Evolutionary conservation across 1,139 yeast genomes (phyloP).

Genomic region (Meyerozyma guilliermondii): DNA sequence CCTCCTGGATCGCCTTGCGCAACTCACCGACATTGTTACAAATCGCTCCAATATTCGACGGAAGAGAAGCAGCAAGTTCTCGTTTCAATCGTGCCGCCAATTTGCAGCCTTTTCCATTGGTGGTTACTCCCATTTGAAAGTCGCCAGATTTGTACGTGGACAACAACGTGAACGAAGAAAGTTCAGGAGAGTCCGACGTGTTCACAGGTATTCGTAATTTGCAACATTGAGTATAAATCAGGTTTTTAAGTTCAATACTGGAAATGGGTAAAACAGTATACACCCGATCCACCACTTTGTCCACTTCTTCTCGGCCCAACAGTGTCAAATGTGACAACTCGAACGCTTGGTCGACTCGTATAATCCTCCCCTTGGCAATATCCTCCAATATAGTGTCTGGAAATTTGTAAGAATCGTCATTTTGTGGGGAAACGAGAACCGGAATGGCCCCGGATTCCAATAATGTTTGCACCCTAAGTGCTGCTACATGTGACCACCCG

Average conservation of each 20-base stretch:
- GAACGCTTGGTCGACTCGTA: slow-evolving; percentile 30
- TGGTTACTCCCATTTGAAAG: slow-evolving; percentile 79
- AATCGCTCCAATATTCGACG: slow-evolving; percentile 63
- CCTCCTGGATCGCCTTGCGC: slow-evolving; percentile 50
- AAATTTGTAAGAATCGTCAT: slow-evolving; percentile 13
- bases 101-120: slow-evolving; percentile 87
- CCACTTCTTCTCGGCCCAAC: slow-evolving; percentile 62
- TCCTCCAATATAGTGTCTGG: slow-evolving; percentile 18
- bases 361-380: slow-evolving; percentile 19
- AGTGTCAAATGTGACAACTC: slow-evolving; percentile 32
- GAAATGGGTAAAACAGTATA: slow-evolving; percentile 50
- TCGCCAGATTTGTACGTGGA: slow-evolving; percentile 70
- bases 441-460: slow-evolving; percentile 56
- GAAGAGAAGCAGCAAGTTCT: slow-evolving; percentile 62
- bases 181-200: slow-evolving; percentile 66
- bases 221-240: slow-evolving; percentile 47
- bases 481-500: slow-evolving; percentile 51
- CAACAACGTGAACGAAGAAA: slow-evolving; percentile 70
- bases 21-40: slow-evolving; percentile 67
- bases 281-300: slow-evolving; percentile 64
- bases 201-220: slow-evolving; percentile 75
- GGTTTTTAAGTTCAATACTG: slow-evolving; percentile 21
- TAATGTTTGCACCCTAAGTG: slow-evolving; percentile 46
- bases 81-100: slow-evolving; percentile 77
- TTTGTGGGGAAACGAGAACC: slow-evolving; percentile 33